A percentile compares a stretch with the other conserved stretches of the same genome.
Evolutionary conservation across 371 early-diverging fungal genomes (phyloP).

Genomic region (Syncephalastrum contaminatum): DNA sequence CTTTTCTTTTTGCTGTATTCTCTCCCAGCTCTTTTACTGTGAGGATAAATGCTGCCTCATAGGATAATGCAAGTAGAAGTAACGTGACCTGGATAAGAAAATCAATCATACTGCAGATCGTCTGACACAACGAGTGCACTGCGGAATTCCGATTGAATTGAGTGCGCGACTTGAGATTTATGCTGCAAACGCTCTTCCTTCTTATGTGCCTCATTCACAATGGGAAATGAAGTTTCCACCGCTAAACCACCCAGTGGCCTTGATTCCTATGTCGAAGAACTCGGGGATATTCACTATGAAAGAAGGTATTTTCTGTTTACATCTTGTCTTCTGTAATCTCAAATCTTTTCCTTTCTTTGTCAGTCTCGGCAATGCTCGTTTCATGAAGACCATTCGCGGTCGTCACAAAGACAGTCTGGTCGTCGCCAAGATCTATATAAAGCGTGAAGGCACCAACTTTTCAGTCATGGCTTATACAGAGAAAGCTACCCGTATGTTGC

Average conservation of each 20-base stretch:
- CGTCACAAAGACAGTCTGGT: constrained; percentile 74
- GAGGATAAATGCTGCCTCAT: too few species aligned
- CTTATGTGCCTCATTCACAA: constrained; percentile 13
- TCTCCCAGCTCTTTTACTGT: neutral
- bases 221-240: constrained; percentile 72
- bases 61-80: too few species aligned
- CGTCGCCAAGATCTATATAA: constrained; percentile 91
- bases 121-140: too few species aligned
- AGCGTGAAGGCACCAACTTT: constrained; percentile 46
- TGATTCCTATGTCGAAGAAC: constrained; percentile 68
- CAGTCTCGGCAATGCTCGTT: constrained; percentile 87
- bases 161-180: too few species aligned
- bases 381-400: constrained; percentile 91
- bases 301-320: constrained; percentile 49
- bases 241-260: constrained; percentile 68
- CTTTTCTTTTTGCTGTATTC: neutral
- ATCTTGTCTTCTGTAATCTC: neutral
- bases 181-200: neutral
- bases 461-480: neutral
- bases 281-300: constrained; percentile 73
- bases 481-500: neutral
- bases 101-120: too few species aligned
- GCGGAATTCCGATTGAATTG: too few species aligned
- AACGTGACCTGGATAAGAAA: too few species aligned
- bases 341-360: constrained; percentile 1